Conservation (phyloP, 129 eudicot species). For the Glebionis coronaria region DNA sequence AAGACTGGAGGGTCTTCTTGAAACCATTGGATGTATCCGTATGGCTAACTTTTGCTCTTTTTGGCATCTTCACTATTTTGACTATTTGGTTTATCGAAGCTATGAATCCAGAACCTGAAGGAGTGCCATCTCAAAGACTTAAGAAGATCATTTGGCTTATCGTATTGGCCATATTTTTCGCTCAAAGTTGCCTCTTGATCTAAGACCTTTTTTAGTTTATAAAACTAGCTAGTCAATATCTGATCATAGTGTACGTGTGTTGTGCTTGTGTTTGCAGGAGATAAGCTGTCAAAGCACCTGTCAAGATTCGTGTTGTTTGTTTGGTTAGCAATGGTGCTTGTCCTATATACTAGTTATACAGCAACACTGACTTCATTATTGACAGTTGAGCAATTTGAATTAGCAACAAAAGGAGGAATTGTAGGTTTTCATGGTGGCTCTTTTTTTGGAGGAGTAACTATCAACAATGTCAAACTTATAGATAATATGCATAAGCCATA, state of each 20-base stretch:
- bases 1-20: too few relatives aligned
- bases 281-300: slow-evolving; percentile 20
- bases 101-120: slow-evolving; percentile 27
- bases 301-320: slow-evolving; percentile 24
- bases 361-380: slow-evolving; percentile 21
- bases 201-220: neutral
- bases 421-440: slow-evolving; percentile 36
- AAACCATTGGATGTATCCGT: neutral
- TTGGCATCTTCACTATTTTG: neutral
- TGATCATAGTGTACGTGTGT: neutral
- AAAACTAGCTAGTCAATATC: neutral
- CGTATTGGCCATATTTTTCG: slow-evolving; percentile 30
- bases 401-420: slow-evolving; percentile 9
- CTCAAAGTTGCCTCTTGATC: slow-evolving; percentile 33
- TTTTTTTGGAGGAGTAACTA: slow-evolving; percentile 6
- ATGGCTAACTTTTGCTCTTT: slow-evolving; percentile 29
- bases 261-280: slow-evolving; percentile 8
- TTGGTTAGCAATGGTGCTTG: slow-evolving; percentile 31
- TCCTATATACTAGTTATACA: slow-evolving; percentile 38
- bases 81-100: slow-evolving; percentile 36
- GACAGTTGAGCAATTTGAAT: slow-evolving; percentile 33
- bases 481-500: slow-evolving; percentile 13
- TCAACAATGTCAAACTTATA: slow-evolving; percentile 8
- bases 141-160: slow-evolving; percentile 20
- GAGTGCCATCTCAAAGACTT: slow-evolving; percentile 17